Percentiles rank a stretch among this genome's conserved stretches.
These are phyloP conservation scores for Cantharellus anzutake DNA, from an alignment of 768 basidiomycete genomes.

Conservation along the genomic window DNA sequence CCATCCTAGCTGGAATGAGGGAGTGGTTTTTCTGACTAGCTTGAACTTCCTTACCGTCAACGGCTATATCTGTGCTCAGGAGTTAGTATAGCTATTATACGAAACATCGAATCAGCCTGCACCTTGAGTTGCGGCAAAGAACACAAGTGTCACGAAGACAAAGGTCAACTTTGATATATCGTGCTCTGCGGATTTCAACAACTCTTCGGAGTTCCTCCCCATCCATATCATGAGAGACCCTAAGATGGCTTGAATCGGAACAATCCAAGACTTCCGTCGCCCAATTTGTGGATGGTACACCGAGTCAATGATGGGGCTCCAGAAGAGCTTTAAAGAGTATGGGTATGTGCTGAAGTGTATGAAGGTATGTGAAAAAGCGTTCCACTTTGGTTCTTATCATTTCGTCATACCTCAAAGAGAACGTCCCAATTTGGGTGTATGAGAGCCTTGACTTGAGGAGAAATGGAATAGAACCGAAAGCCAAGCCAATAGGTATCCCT, in stretches of 20 bases:
- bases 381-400: constrained; percentile 11
- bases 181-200: constrained; percentile 20
- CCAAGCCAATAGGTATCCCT: constrained; percentile 61
- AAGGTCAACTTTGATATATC: constrained; percentile 35
- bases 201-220: constrained; percentile 18
- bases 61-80: constrained; percentile 74
- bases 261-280: constrained; percentile 97
- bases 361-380: neutral
- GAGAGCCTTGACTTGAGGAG: constrained; percentile 87
- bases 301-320: constrained; percentile 96
- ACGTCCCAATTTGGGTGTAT: constrained; percentile 90
- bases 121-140: constrained; percentile 97
- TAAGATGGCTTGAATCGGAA: constrained; percentile 87
- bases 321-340: constrained; percentile 90
- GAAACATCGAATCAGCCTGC: neutral
- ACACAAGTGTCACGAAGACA: constrained; percentile 75
- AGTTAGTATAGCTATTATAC: constrained; percentile 18
- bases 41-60: constrained; percentile 39
- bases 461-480: constrained; percentile 77
- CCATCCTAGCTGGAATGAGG: constrained; percentile 16
- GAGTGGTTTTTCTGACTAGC: neutral
- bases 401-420: constrained; percentile 45
- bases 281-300: constrained; percentile 65
- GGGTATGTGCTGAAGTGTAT: constrained; percentile 31
- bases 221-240: constrained; percentile 41